Evolutionary conservation across 116 monocot species (phyloP), one percentile per base, ranked within the genome.

Genomic region (Cymodocea nodosa): DNA sequence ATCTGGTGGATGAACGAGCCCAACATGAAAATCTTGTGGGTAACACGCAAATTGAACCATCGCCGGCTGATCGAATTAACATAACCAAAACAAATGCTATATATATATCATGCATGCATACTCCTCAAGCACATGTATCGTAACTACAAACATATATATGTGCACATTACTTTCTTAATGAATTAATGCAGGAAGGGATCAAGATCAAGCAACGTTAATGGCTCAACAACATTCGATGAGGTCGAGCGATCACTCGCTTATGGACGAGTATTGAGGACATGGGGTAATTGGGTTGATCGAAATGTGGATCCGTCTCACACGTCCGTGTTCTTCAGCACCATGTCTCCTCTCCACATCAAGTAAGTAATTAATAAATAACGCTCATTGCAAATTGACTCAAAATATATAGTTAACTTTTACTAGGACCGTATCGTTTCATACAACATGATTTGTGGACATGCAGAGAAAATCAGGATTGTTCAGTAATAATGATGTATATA

Each of bases 1-100:
- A 89, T 89, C 74, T 86, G 93, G 93, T 93, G 93, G 93, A 93
- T 61, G 93, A 89, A 69, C 89, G 89, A 71, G 89, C 93, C 15
- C 60, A 83, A 20, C 75, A 77, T 77, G 93, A 85, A 85, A 84
- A 83, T 15, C 6, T 39, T 57, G 23, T 11, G n/a, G 15, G 0
- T 15, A 15, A 19, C 7, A 56, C 8, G 4, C n/a, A 0, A 56
- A 56, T 7, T 19, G 54, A 54, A 54, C n/a, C n/a, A n/a, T n/a
- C n/a, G n/a, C n/a, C n/a, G n/a, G n/a, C n/a, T n/a, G n/a, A n/a
- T n/a, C n/a, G n/a, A n/a, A n/a, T n/a, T n/a, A n/a, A n/a, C n/a
- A n/a, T n/a, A n/a, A n/a, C n/a, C n/a, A n/a, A n/a, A n/a, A n/a
- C n/a, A n/a, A n/a, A n/a, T n/a, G n/a, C n/a, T n/a, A n/a, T n/a